A percentile compares a stretch with the other conserved stretches of the same genome.
These are phyloP conservation scores for Pythium angustatum DNA, from an alignment of 352 stramenopile species.

Conservation along the genomic window DNA sequence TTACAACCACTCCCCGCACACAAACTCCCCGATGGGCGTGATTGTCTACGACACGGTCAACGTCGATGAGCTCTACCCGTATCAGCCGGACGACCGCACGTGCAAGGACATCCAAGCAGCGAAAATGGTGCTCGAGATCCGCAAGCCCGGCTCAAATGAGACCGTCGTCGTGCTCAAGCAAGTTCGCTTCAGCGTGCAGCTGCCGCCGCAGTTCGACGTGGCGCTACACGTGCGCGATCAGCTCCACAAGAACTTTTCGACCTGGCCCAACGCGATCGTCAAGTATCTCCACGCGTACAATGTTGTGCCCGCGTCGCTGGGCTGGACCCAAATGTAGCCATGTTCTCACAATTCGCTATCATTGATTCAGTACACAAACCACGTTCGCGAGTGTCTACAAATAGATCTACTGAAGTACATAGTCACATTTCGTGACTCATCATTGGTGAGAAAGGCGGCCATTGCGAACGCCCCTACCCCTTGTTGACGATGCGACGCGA, in stretches of 20 bases:
- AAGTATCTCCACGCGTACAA: neutral
- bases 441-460: neutral
- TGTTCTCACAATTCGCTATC: neutral
- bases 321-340: no score
- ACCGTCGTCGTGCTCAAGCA: conserved; percentile 7
- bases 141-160: neutral
- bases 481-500: no score
- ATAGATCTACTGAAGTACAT: no score
- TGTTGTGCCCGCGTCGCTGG: neutral
- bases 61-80: conserved; percentile 48
- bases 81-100: conserved; percentile 28
- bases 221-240: neutral
- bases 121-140: neutral
- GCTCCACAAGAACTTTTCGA: conserved; percentile 9
- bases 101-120: conserved; percentile 13
- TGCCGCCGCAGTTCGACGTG: conserved; percentile 4
- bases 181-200: conserved; percentile 7
- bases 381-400: conserved; percentile 18
- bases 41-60: conserved; percentile 42
- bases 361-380: neutral
- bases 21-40: conserved; percentile 28
- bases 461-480: no score
- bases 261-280: neutral
- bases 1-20: conserved; percentile 19
- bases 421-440: no score